Evolutionary conservation across 495 filamentous ascomycete genomes (phyloP).

Genomic region (Trichoderma gamsii): DNA sequence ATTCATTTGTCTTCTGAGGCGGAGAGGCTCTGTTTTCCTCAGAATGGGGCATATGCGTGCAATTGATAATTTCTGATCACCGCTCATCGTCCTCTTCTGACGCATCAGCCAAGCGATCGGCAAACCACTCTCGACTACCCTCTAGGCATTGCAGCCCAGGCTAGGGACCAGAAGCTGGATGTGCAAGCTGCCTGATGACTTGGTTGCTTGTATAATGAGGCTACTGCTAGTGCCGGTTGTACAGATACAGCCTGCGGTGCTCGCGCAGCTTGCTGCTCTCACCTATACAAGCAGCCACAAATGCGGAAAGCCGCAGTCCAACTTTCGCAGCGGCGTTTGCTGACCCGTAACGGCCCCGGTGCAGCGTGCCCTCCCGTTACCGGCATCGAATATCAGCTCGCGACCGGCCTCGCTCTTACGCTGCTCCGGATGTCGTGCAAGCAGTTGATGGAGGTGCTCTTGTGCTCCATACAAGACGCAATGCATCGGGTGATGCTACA

Average conservation of each 20-base stretch:
- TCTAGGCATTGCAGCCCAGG: not conserved
- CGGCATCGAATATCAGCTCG: not conserved
- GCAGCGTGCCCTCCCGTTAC: not conserved
- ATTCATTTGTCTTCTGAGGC: not conserved
- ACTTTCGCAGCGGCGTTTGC: not conserved
- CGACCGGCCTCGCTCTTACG: not conserved
- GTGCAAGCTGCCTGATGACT: not conserved
- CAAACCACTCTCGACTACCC: not conserved
- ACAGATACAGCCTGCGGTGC: no score
- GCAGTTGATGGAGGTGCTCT: not conserved
- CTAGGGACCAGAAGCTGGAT: not conserved
- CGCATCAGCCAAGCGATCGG: constrained; percentile 6
- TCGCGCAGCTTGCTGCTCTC: no score
- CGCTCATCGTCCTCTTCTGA: not conserved
- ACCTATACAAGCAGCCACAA: not conserved
- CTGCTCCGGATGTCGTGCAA: not conserved
- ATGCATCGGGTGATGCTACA: not conserved
- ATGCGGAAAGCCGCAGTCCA: not conserved
- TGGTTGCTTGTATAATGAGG: no score
- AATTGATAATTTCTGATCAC: not conserved
- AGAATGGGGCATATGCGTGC: not conserved
- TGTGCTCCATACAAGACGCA: not conserved
- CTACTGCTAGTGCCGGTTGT: no score
- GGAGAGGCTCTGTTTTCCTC: not conserved
- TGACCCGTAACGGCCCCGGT: not conserved